Evolutionary conservation across 805 yeast species (phyloP).

Genomic region (Candida palmyrensis): DNA sequence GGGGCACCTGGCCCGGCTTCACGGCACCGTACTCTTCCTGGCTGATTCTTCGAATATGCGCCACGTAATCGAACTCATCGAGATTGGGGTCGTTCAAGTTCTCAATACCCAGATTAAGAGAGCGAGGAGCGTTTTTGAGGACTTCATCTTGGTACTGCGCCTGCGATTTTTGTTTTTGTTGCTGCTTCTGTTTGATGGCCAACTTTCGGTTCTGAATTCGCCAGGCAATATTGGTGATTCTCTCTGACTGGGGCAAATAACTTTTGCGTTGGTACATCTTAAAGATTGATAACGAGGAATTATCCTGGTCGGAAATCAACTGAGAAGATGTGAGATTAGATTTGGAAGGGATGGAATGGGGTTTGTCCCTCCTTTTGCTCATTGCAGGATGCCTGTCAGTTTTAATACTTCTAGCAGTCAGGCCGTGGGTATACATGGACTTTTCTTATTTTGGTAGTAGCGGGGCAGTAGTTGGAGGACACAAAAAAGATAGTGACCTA

Average conservation of each 20-base stretch:
- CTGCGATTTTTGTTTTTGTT: background rate
- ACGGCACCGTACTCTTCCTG: conserved; percentile 26
- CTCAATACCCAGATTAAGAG: conserved; percentile 1
- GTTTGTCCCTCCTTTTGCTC: background rate
- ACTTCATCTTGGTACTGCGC: background rate
- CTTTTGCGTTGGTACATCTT: conserved; percentile 38
- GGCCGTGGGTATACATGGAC: no score
- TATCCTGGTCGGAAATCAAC: conserved; percentile 28
- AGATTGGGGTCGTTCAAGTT: conserved; percentile 20
- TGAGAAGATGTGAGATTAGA: conserved; percentile 4
- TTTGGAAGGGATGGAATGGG: background rate
- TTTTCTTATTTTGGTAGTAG: no score
- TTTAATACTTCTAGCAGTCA: background rate
- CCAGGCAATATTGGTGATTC: conserved; percentile 42
- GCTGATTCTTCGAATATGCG: conserved; percentile 37
- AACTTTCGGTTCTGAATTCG: conserved; percentile 37
- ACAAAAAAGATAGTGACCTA: background rate
- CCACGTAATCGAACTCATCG: conserved; percentile 43
- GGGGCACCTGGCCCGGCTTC: background rate
- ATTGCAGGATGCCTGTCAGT: background rate
- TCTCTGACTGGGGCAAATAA: conserved; percentile 37
- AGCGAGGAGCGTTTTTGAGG: background rate
- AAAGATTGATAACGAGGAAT: conserved; percentile 31
- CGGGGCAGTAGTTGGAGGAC: background rate
- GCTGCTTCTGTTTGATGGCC: conserved; percentile 1